Base-by-base conservation (phyloP, 108 stramenopile genomes). In the Nitzschia sp. region DNA sequence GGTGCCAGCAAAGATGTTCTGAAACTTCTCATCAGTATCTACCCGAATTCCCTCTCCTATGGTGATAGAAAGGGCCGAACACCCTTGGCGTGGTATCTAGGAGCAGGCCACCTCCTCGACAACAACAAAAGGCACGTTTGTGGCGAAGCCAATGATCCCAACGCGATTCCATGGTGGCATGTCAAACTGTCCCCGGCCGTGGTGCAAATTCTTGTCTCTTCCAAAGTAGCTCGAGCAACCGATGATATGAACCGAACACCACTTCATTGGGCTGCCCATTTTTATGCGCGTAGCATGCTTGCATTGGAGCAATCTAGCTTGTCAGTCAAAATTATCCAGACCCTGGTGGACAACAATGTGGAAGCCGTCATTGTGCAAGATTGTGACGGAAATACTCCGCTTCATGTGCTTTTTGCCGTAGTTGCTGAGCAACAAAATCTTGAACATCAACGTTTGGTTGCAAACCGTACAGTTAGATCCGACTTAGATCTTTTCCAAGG, bases 61-160 rank as follows among this genome's bases (percentile, higher is more conserved):
- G 58, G 48, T 8, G 84, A 85, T 73, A 67, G 75, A 10, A 63
- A 65, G 25, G 77, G 74, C 15, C 54, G 85, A 39, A 78, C 79
- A 29, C 57, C 85, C 19, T 61, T 82, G 25, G 73, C 73, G 39
- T 82, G 81, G 77, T 83, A 83, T 63, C 57, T 83, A 10, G 83
- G 83, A 26, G 83, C 83, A 37, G 83, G 83, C 10, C 65, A 66
- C 25, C 41, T 77, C 52, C 38, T 69, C 10, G 72, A 74, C 56
- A 69, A 57, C 55, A 51, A 63, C 54, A 67, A 64, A 40, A 42
- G 34, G 37, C 69, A 75, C 59, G 53, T 83, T 41, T 71, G 70
- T 37, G 83, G 83, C 10, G 79, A 83, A 68, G 20, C 61, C n/a
- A 69, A 67, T 39, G 73, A 83, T 66, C 72, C 78, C 34, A 71